Percentiles rank a stretch among this genome's conserved stretches.
These are phyloP conservation scores for Kernera saxatilis DNA, from an alignment of 345 rosid genomes.

Conservation along the genomic window DNA sequence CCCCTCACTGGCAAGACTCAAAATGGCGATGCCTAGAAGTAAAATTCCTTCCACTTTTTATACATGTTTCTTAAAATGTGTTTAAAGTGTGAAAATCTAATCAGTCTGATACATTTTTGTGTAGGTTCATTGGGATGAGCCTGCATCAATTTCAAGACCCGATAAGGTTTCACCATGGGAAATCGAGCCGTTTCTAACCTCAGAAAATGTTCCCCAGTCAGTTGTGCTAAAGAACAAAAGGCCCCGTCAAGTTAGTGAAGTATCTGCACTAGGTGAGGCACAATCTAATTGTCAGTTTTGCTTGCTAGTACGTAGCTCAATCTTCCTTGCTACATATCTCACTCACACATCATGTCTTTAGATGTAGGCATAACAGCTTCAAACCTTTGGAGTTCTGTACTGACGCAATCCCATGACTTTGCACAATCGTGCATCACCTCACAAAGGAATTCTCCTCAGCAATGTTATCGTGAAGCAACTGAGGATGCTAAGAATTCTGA, in stretches of 20 bases:
- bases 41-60: constrained; percentile 10
- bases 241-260: constrained; percentile 52
- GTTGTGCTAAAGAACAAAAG: constrained; percentile 57
- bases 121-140: constrained; percentile 97
- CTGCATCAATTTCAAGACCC: constrained; percentile 71
- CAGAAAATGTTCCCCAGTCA: constrained; percentile 44
- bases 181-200: constrained; percentile 59
- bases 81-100: neutral
- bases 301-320: neutral
- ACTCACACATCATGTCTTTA: constrained; percentile 20
- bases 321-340: constrained; percentile 6
- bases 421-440: constrained; percentile 43
- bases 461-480: constrained; percentile 38
- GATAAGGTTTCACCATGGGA: constrained; percentile 96
- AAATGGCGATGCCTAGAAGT: constrained; percentile 85
- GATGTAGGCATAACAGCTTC: constrained; percentile 48
- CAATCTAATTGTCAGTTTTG: neutral
- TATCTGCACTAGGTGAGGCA: constrained; percentile 42
- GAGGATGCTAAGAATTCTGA: constrained; percentile 37
- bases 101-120: neutral
- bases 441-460: constrained; percentile 38
- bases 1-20: constrained; percentile 75
- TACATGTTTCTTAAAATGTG: constrained; percentile 7
- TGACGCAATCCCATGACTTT: constrained; percentile 51
- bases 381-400: constrained; percentile 51